Evolutionary conservation across 116 monocot species (phyloP), one percentile per base, ranked within the genome.

Genomic region (Phalaenopsis hybrid): DNA sequence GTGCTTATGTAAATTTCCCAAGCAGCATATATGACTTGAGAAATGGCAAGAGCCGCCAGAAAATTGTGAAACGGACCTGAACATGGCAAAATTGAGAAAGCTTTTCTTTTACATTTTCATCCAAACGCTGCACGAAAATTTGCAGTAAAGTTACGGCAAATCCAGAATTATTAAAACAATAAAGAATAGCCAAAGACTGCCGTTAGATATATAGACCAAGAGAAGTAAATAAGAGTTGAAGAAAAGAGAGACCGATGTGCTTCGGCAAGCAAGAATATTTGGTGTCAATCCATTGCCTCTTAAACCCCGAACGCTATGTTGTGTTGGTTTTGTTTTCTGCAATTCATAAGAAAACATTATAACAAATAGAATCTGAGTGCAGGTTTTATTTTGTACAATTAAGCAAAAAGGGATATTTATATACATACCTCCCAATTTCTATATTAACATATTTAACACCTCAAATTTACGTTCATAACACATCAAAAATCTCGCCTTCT

Each of bases 21-120:
- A 77, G 25, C 37, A 77, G 28, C 21, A 50, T 23, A 48, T 15
- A 77, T 23, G 21, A 77, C 6, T 75, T 44, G 28, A 11, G 12
- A 21, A 77, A 17, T 45, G 74, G 43, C 46, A 76, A 76, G 37
- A 76, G 31, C 31, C 31, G 31, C 31, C 0, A 31, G 31, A 31
- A 31, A 31, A 2, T 20, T 49, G 33, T 43, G 48, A 43, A 37
- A 67, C 25, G 50, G 10, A 99, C 99, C 87, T 86, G 89, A 73
- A 99, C 91, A 88, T 99, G 95, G 78, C 99, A 99, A 88, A 99
- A 95, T 51, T 91, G 92, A 41, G 95, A 93, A 34, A 99, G 91
- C 78, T 99, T 99, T 69, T 87, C 89, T 85, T 91, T 99, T 57
- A 95, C 95, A 89, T 89, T 87, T 85, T 89, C 88, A 9, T 93